phyloP scores from a whole-genome alignment of 352 stramenopile genomes.

The Elongisporangium undulatum region DNA sequence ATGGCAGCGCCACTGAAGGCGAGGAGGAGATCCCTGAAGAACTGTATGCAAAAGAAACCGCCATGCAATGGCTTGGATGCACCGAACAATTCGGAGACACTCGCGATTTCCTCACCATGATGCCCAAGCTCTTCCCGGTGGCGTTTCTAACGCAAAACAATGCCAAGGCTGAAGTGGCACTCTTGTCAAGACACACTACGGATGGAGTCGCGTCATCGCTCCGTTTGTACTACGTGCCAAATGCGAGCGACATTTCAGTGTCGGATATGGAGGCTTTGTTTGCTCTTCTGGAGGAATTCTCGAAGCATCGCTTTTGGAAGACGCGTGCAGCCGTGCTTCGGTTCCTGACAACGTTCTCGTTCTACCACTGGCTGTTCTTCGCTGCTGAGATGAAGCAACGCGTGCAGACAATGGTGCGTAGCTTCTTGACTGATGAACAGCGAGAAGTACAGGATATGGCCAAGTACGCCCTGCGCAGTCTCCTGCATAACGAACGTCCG shows the following conservation, averaged over 20 bases:
- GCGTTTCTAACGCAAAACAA: constrained; percentile 65
- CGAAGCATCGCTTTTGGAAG: constrained; percentile 48
- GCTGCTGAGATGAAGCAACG: constrained; percentile 27
- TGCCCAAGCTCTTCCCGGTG: constrained; percentile 52
- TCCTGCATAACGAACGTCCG: constrained; percentile 52
- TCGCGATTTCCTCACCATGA: constrained; percentile 30
- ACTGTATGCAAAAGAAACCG: constrained; percentile 57
- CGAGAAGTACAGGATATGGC: constrained; percentile 80
- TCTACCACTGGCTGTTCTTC: constrained; percentile 72
- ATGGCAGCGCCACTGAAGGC: constrained; percentile 6
- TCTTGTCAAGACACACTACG: constrained; percentile 56
- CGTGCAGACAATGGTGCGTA: constrained; percentile 45
- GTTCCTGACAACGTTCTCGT: constrained; percentile 68
- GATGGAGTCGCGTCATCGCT: constrained; percentile 56
- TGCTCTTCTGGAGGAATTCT: constrained; percentile 35
- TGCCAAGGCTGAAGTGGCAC: constrained; percentile 59
- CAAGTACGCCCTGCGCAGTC: constrained; percentile 62
- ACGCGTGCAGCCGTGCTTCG: constrained; percentile 63
- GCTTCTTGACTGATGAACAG: constrained; percentile 62
- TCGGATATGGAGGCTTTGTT: constrained; percentile 25
- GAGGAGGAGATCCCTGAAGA: constrained; percentile 13
- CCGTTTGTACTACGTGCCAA: constrained; percentile 28
- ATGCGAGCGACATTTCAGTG: background rate
- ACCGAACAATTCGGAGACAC: constrained; percentile 48
- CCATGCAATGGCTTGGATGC: constrained; percentile 62